These are phyloP conservation scores for Ophiostoma sp. DNA, from an alignment of 2,329 filamentous ascomycete species.

Conservation along the genomic window DNA sequence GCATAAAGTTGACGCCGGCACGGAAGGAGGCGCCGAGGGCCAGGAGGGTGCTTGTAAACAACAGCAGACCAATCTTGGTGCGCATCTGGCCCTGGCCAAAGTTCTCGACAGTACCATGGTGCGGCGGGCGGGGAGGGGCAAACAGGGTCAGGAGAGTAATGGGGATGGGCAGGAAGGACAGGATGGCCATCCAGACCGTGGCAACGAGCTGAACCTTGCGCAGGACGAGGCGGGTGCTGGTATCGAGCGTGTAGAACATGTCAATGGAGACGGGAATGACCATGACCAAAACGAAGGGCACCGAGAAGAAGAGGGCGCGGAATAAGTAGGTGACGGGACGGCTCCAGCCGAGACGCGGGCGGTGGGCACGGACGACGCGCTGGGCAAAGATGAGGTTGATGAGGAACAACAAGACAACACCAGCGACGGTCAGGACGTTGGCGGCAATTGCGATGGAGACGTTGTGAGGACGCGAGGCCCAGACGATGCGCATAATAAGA, in stretches of 20 bases:
- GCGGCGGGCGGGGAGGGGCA: slow-evolving; percentile 38
- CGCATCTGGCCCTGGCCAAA: slow-evolving; percentile 68
- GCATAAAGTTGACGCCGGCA: slow-evolving; percentile 57
- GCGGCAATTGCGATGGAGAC: slow-evolving; percentile 57
- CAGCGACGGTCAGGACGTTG: slow-evolving; percentile 69
- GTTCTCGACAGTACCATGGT: slow-evolving; percentile 47
- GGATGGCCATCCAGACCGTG: slow-evolving; percentile 60
- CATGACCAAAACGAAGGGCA: slow-evolving; percentile 63
- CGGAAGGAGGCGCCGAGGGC: slow-evolving; percentile 70
- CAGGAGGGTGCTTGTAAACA: slow-evolving; percentile 60
- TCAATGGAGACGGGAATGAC: slow-evolving; percentile 66
- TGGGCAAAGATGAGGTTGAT: slow-evolving; percentile 77
- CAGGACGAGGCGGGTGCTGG: slow-evolving; percentile 50
- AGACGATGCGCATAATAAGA: slow-evolving; percentile 54
- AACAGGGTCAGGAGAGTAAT: slow-evolving; percentile 53
- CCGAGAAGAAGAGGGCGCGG: slow-evolving; percentile 54
- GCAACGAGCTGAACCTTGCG: slow-evolving; percentile 65
- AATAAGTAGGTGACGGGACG: slow-evolving; percentile 53
- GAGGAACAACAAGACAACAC: slow-evolving; percentile 73
- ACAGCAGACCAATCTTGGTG: slow-evolving; percentile 65
- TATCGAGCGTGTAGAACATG: slow-evolving; percentile 65
- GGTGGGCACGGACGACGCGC: slow-evolving; percentile 70
- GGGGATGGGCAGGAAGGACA: slow-evolving; percentile 67
- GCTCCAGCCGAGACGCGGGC: slow-evolving; percentile 71
- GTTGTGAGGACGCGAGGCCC: slow-evolving; percentile 47